Percentiles rank a stretch among this genome's conserved stretches.
phyloP scores from a whole-genome alignment of 768 basidiomycete genomes.

The Guyanaporus albipodus region DNA sequence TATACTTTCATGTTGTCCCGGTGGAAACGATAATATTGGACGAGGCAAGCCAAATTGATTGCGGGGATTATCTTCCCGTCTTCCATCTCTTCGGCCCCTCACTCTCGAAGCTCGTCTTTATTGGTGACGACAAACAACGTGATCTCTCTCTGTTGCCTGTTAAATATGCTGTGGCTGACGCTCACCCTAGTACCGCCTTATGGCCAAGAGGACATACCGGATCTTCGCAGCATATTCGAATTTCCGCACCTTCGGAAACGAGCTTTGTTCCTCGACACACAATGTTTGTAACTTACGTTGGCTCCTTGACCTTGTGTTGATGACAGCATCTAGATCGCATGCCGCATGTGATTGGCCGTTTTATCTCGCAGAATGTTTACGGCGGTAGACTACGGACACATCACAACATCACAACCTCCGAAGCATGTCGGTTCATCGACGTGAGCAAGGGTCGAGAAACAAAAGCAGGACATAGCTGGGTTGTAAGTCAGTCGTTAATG shows the following conservation, averaged over 20 bases:
- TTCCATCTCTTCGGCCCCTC: constrained; percentile 24
- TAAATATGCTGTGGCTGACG: not conserved
- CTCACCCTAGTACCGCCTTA: constrained; percentile 61
- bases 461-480: constrained; percentile 33
- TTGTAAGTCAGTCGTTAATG: constrained; percentile 17
- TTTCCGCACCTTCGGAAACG: constrained; percentile 48
- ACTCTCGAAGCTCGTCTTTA: constrained; percentile 35
- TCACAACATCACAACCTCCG: constrained; percentile 40
- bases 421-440: constrained; percentile 39
- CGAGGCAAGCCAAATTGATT: constrained; percentile 46
- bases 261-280: constrained; percentile 58
- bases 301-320: not conserved
- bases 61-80: constrained; percentile 38
- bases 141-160: not conserved
- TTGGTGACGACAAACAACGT: constrained; percentile 41
- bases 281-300: constrained; percentile 48
- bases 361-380: constrained; percentile 69
- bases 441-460: constrained; percentile 31
- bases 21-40: constrained; percentile 41
- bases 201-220: constrained; percentile 64
- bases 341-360: constrained; percentile 68
- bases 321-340: constrained; percentile 58
- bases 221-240: constrained; percentile 76
- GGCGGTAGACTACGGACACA: constrained; percentile 50
- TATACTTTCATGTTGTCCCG: constrained; percentile 28